Conservation (phyloP, 306 rosid species). For the cucumber (Cucumis sativus) region DNA sequence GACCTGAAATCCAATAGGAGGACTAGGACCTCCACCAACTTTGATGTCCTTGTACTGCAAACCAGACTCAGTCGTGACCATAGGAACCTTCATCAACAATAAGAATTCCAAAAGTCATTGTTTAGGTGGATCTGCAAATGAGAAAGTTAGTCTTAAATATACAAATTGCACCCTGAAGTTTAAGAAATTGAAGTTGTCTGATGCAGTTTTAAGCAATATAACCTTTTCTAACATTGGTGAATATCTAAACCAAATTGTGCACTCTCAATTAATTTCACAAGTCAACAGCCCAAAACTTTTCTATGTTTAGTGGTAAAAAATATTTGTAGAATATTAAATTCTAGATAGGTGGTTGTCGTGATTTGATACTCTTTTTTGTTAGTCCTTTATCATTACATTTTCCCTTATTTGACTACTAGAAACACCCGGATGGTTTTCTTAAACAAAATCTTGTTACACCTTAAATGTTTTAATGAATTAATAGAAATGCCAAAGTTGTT, state of each 20-base stretch:
- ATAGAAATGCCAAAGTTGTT: not conserved
- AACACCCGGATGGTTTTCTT: not conserved
- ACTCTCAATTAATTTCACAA: not conserved
- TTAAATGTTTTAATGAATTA: not conserved
- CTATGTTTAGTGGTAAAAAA: not conserved
- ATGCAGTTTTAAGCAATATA: not conserved
- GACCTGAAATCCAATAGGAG: slow-evolving; percentile 95
- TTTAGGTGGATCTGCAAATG: slow-evolving; percentile 8
- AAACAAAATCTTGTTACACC: not conserved
- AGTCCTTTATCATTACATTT: not conserved
- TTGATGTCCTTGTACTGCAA: slow-evolving; percentile 84
- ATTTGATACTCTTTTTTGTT: not conserved
- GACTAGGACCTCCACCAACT: slow-evolving; percentile 79
- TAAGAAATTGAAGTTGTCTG: not conserved
- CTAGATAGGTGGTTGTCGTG: not conserved
- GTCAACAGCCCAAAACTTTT: not conserved
- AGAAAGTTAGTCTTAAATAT: not conserved
- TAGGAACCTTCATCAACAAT: slow-evolving; percentile 48
- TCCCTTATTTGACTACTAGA: not conserved
- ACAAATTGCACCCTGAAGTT: slow-evolving; percentile 3
- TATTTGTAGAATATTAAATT: not conserved
- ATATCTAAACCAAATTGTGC: not conserved
- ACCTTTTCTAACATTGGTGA: not conserved
- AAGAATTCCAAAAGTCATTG: slow-evolving; percentile 9
- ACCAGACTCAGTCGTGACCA: slow-evolving; percentile 83